These are phyloP conservation scores for Talaromyces sp. DNA, from an alignment of 2,329 filamentous ascomycete species.

Conservation along the genomic window DNA sequence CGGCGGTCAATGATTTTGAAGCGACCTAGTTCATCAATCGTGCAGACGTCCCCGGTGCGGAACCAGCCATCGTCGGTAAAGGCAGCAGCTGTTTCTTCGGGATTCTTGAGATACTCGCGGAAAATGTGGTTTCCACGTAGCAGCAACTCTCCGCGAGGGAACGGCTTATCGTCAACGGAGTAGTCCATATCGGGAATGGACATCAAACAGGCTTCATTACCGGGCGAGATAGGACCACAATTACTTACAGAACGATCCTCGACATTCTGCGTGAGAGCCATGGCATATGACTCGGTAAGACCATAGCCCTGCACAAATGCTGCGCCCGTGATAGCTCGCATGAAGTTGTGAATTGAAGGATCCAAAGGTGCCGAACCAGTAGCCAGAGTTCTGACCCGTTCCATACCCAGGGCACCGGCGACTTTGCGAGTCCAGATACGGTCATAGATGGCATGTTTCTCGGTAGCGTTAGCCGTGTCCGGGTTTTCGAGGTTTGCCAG, in stretches of 20 bases:
- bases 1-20: constrained; percentile 92
- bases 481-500: constrained; percentile 70
- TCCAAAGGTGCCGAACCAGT: constrained; percentile 90
- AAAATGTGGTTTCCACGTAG: constrained; percentile 78
- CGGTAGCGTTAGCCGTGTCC: constrained; percentile 66
- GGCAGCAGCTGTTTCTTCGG: constrained; percentile 77
- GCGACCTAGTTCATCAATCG: constrained; percentile 78
- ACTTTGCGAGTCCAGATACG: constrained; percentile 91
- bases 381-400: constrained; percentile 68
- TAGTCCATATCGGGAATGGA: constrained; percentile 96
- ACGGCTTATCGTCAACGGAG: constrained; percentile 76
- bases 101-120: constrained; percentile 83
- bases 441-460: constrained; percentile 47
- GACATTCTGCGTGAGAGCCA: constrained; percentile 63
- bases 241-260: constrained; percentile 74
- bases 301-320: constrained; percentile 85
- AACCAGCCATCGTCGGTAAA: constrained; percentile 93
- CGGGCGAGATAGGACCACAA: constrained; percentile 68
- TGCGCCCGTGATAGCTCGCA: constrained; percentile 76
- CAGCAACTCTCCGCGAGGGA: constrained; percentile 84
- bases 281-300: constrained; percentile 87
- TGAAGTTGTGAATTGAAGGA: constrained; percentile 79
- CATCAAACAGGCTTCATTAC: constrained; percentile 71
- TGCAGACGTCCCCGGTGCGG: constrained; percentile 87
- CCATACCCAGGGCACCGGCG: constrained; percentile 73